phyloP scores from a whole-genome alignment of 2,329 filamentous ascomycete species.

The Phaeosphaeriaceae sp. region DNA sequence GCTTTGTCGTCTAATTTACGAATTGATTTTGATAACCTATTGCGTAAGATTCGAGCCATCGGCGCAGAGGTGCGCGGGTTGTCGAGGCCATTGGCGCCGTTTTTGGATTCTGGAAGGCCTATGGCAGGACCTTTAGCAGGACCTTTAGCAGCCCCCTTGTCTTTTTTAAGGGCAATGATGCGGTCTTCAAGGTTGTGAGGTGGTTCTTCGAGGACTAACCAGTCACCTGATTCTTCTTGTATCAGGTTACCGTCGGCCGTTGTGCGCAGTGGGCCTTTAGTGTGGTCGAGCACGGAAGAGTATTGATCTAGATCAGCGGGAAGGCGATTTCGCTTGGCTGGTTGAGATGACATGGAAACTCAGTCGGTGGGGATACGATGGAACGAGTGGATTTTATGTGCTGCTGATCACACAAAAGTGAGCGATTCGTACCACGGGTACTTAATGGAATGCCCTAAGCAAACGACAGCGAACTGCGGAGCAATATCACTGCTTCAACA shows the following conservation, averaged over 20 bases:
- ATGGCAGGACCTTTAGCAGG: not conserved
- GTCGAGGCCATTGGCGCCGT: constrained; percentile 12
- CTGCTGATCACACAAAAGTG: too few relatives aligned
- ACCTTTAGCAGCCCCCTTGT: not conserved
- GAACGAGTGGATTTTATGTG: not conserved
- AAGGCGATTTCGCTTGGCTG: constrained; percentile 1
- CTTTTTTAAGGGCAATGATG: not conserved
- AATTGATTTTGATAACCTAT: not conserved
- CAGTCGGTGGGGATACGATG: not conserved
- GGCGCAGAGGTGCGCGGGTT: constrained; percentile 5
- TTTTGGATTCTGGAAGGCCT: constrained; percentile 12
- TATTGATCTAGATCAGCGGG: not conserved
- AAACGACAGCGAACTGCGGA: too few relatives aligned
- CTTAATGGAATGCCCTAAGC: too few relatives aligned
- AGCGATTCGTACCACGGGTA: too few relatives aligned
- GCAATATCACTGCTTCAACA: too few relatives aligned
- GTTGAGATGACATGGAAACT: not conserved
- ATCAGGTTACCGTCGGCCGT: constrained; percentile 10
- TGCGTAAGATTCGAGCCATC: not conserved
- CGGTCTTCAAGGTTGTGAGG: constrained; percentile 1
- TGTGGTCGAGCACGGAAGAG: constrained; percentile 3
- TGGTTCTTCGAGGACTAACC: constrained; percentile 11
- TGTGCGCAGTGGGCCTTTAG: constrained; percentile 2
- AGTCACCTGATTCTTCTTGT: constrained; percentile 11
- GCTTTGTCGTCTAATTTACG: not conserved